Percentiles rank a stretch among this genome's conserved stretches.
Evolutionary conservation across 1,284 basidiomycete genomes (phyloP).

Genomic region (Apiotrichum sp.): DNA sequence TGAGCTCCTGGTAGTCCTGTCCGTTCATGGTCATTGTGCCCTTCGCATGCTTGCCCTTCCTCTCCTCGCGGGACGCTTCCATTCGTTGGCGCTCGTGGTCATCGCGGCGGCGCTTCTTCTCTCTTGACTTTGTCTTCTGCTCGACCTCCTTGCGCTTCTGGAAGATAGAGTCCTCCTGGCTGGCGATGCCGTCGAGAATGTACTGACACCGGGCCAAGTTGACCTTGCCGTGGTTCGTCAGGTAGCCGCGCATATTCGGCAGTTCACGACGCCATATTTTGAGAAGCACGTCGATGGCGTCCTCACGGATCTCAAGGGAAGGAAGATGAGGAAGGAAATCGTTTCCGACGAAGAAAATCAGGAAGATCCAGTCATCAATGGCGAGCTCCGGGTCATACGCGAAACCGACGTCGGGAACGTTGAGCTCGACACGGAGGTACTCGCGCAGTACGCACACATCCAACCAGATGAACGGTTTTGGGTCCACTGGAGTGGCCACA

Average conservation of each 20-base stretch:
- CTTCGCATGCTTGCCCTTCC: neutral
- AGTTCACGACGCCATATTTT: constrained; percentile 93
- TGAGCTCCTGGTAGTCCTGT: constrained; percentile 44
- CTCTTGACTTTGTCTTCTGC: constrained; percentile 82
- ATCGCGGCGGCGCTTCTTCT: constrained; percentile 79
- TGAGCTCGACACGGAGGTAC: constrained; percentile 93
- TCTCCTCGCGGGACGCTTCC: constrained; percentile 12
- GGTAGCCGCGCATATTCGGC: constrained; percentile 90
- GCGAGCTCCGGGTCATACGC: constrained; percentile 94
- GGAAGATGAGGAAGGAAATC: constrained; percentile 99
- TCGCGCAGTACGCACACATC: constrained; percentile 92
- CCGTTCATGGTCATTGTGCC: constrained; percentile 46
- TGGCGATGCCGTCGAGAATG: constrained; percentile 89
- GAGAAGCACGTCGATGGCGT: constrained; percentile 93
- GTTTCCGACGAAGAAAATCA: constrained; percentile 99
- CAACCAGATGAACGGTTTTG: constrained; percentile 99
- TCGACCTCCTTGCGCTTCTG: constrained; percentile 86
- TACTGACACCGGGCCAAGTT: constrained; percentile 81
- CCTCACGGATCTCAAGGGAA: constrained; percentile 96
- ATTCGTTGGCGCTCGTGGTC: constrained; percentile 53
- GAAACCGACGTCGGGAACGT: constrained; percentile 69
- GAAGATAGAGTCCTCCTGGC: constrained; percentile 94
- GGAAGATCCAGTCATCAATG: constrained; percentile 98
- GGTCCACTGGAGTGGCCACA: constrained; percentile 61
- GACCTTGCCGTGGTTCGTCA: constrained; percentile 89